A percentile compares a stretch with the other conserved stretches of the same genome.
Conservation (phyloP, 2,329 filamentous ascomycete genomes). For the Nemania sp. region DNA sequence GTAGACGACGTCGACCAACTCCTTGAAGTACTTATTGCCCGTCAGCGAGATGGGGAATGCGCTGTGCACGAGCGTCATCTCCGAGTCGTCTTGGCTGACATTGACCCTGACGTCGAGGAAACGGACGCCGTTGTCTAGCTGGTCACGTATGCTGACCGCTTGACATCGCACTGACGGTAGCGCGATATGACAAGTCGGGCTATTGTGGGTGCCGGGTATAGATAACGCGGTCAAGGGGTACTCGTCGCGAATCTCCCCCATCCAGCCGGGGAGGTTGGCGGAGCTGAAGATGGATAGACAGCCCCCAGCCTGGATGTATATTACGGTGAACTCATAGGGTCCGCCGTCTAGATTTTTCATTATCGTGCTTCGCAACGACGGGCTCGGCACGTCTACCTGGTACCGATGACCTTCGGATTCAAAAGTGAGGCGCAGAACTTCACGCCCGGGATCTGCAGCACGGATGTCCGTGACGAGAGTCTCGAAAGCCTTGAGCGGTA, state of each 20-base stretch:
- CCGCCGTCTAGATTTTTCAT: conserved; percentile 60
- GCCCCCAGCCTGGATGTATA: conserved; percentile 63
- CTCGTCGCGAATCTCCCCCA: conserved; percentile 73
- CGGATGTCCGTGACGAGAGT: conserved; percentile 66
- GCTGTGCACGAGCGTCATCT: conserved; percentile 83
- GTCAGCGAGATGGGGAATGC: conserved; percentile 87
- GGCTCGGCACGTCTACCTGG: conserved; percentile 72
- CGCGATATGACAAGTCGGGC: conserved; percentile 80
- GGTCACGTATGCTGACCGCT: conserved; percentile 73
- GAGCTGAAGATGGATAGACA: conserved; percentile 72
- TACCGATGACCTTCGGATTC: conserved; percentile 68
- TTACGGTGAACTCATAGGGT: conserved; percentile 62
- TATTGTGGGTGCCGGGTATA: conserved; percentile 96
- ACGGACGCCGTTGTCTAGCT: conserved; percentile 87
- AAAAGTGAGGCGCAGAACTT: conserved; percentile 76
- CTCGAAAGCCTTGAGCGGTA: conserved; percentile 71
- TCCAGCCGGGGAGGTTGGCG: conserved; percentile 74
- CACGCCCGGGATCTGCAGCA: conserved; percentile 60
- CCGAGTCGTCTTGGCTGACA: conserved; percentile 59
- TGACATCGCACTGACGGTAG: conserved; percentile 94
- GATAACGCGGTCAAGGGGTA: conserved; percentile 79
- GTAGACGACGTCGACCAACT: conserved; percentile 72
- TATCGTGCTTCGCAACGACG: conserved; percentile 61
- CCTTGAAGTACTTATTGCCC: conserved; percentile 77
- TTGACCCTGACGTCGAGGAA: conserved; percentile 90